Base-by-base conservation (phyloP, 2,329 filamentous ascomycete species). In the Cladosporium halotolerans region DNA sequence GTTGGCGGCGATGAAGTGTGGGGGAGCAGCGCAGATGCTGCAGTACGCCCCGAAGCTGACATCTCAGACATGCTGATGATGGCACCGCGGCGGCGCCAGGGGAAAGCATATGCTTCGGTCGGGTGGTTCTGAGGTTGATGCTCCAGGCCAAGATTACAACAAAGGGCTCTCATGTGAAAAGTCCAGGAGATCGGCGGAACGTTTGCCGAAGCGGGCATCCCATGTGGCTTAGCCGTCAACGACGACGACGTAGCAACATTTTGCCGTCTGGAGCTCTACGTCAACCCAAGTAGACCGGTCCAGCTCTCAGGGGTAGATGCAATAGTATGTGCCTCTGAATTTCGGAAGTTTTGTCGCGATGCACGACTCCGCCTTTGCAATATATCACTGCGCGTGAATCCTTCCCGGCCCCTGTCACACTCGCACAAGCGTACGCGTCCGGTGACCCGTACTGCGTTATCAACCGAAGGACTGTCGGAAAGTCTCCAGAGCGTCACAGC, bases 41-140 rank as follows among this genome's bases (percentile, higher is more conserved):
- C 28, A 59, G 28, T 14, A 59, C 43, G 13, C 51, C 31, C 16
- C 57, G 57, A 31, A 59, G 54, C 13, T 59, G 52, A 16, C 45
- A 53, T 32, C 53, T 52, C 45, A 61, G 51, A 45, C 59, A 61
- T 55, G 52, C 41, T 55, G 51, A 46, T 14, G 53, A 52, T 47
- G 57, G 50, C 55, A 53, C 55, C 40, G 48, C 45, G 34, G 14
- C 50, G 33, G 44, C 34, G 53, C 56, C 57, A 52, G 50, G 44
- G 33, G 53, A 53, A 16, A 57, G 47, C 58, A 60, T 60, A 41
- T 49, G 51, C 53, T 45, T 47, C 13, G 11, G 44, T 16, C 28
- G 19, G 23, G 41, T 10, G 7, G 32, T 18, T 39, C 13, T 14
- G 34, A 13, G 23, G 31, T 45, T 41, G 39, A 46, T 33, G 28